Base-by-base conservation (phyloP, 2,329 filamentous ascomycete genomes). In the Orbilia blumenaviensis region DNA sequence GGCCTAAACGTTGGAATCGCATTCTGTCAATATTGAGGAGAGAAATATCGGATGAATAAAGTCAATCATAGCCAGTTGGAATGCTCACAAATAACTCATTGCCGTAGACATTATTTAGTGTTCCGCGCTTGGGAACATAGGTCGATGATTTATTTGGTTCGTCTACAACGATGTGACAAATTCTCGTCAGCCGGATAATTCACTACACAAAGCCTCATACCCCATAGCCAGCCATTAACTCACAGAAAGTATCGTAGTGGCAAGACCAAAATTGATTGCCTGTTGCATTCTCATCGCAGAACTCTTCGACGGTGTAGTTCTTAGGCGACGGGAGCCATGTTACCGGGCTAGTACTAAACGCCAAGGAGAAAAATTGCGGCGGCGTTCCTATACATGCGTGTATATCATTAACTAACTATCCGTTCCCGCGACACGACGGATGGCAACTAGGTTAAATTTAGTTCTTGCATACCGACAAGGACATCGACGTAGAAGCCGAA, bases 281-380 rank as follows among this genome's bases (percentile, higher is more conserved):
- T 1, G 64, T 76, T 8, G 64, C 64, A 23, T 64, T 52, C 10
- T 50, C 16, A 8, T 69, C 64, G 60, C 72, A 76, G 27, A 76
- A 76, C 6, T 38, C 12, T 14, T 54, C 44, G 6, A 46, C 58
- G 29, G 60, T 69, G 4, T 6, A 25, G n/a, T 66, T 64, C 34
- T 25, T 54, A 1, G 64, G 64, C 3, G 71, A 63, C 14, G 72
- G 72, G 14, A 76, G 42, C 72, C 72, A 76, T 21, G 72, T 76
- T 10, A 60, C 60, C 29, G 72, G 66, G 18, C 50, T 58, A 7
- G 64, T 76, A 58, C 72, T 76, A 9, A 76, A 64, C 18, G 64
- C 64, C 23, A 76, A 27, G n/a, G 72, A 69, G 60, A 76, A 69
- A 42, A 76, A 76, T 18, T 76, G 72, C 29, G 72, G 72, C n/a